Conservation (phyloP, 2,329 filamentous ascomycete species). For the Neopestalotiopsis sp. region DNA sequence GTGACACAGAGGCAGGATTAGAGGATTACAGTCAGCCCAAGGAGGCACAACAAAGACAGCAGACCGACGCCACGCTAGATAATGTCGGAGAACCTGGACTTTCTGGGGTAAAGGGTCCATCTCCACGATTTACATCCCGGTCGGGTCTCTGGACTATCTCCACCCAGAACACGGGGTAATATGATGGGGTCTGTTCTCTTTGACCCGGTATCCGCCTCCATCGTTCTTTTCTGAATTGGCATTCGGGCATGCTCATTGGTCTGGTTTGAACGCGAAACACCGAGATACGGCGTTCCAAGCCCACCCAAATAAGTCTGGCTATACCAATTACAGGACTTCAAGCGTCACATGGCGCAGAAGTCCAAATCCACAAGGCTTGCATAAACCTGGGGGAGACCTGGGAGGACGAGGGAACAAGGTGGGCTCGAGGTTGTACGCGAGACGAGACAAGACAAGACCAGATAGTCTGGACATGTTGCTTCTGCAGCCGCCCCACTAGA, state of each 20-base stretch:
- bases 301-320: neutral
- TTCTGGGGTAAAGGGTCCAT: conserved; percentile 2
- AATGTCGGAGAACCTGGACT: conserved; percentile 2
- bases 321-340: neutral
- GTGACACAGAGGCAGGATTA: neutral
- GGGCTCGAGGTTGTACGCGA: neutral
- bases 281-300: neutral
- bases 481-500: neutral
- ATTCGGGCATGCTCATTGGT: neutral
- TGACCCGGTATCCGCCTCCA: neutral
- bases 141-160: neutral
- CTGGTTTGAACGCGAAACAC: neutral
- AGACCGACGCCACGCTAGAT: neutral
- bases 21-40: neutral
- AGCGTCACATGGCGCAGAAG: neutral
- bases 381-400: neutral
- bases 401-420: neutral
- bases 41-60: neutral
- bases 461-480: neutral
- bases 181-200: conserved; percentile 1
- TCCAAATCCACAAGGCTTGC: conserved; percentile 5
- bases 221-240: neutral
- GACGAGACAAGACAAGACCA: neutral
- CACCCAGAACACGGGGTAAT: neutral
- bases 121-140: neutral